Evolutionary conservation across 805 yeast genomes (phyloP).

Genomic region (Candida ponderosae): DNA sequence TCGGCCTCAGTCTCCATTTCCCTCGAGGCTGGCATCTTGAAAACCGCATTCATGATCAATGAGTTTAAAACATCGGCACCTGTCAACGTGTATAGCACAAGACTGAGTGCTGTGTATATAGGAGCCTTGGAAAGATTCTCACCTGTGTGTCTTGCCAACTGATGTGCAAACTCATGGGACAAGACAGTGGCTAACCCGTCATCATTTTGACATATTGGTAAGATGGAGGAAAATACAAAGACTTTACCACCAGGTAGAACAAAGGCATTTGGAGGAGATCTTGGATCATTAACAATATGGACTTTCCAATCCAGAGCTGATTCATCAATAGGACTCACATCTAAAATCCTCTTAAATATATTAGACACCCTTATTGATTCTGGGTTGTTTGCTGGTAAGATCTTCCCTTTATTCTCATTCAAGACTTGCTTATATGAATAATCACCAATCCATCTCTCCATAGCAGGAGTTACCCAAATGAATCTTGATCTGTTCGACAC

Average conservation of each 20-base stretch:
- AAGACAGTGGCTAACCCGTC: conserved; percentile 95
- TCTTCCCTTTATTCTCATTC: conserved; percentile 37
- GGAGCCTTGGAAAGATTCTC: conserved; percentile 81
- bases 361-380: conserved; percentile 42
- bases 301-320: conserved; percentile 57
- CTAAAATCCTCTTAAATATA: conserved; percentile 59
- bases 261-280: conserved; percentile 90
- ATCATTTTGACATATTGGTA: conserved; percentile 72
- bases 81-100: conserved; percentile 49
- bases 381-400: conserved; percentile 63
- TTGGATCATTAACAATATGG: conserved; percentile 65
- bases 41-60: conserved; percentile 42
- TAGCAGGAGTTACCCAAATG: conserved; percentile 59
- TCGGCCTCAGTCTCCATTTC: conserved; percentile 97
- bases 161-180: conserved; percentile 91
- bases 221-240: conserved; percentile 73
- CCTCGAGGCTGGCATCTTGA: conserved; percentile 81
- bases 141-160: conserved; percentile 83
- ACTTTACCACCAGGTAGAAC: conserved; percentile 95
- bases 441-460: conserved; percentile 59
- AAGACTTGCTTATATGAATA: conserved; percentile 55
- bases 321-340: conserved; percentile 39
- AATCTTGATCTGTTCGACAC: conserved; percentile 66
- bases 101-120: conserved; percentile 45
- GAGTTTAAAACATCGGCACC: conserved; percentile 49